phyloP scores from a whole-genome alignment of 2,329 filamentous ascomycete species.

The Ophiostoma himal-ulmi region DNA sequence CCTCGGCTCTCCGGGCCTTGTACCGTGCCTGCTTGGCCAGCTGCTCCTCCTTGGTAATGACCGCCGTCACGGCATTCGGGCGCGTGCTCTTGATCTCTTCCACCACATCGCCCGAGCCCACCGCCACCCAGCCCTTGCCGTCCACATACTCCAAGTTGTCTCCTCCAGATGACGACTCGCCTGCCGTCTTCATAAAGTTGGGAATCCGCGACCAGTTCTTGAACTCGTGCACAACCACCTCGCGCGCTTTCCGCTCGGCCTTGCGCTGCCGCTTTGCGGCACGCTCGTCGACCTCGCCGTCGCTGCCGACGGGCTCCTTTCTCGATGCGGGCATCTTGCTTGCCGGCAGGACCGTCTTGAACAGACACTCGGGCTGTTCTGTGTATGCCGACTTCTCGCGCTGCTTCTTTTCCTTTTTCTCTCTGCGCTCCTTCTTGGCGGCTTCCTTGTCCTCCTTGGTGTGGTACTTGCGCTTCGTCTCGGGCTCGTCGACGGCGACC shows the following conservation, averaged over 20 bases:
- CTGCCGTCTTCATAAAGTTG: slow-evolving; percentile 63
- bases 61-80: slow-evolving; percentile 27
- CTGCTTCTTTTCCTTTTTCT: slow-evolving; percentile 48
- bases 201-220: slow-evolving; percentile 77
- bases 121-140: slow-evolving; percentile 82
- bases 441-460: slow-evolving; percentile 26
- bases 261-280: slow-evolving; percentile 52
- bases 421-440: slow-evolving; percentile 37
- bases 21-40: slow-evolving; percentile 23
- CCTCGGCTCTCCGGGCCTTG: slow-evolving; percentile 22
- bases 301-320: background rate
- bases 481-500: slow-evolving; percentile 10
- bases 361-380: slow-evolving; percentile 72
- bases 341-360: slow-evolving; percentile 68
- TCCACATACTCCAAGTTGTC: slow-evolving; percentile 61
- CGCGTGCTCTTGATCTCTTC: slow-evolving; percentile 46
- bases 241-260: slow-evolving; percentile 37
- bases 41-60: slow-evolving; percentile 25
- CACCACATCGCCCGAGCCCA: slow-evolving; percentile 63
- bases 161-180: slow-evolving; percentile 39
- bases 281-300: slow-evolving; percentile 25
- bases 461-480: slow-evolving; percentile 33
- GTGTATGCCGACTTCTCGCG: slow-evolving; percentile 70
- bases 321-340: slow-evolving; percentile 35
- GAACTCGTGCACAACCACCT: slow-evolving; percentile 81